Evolutionary conservation across 2,329 filamentous ascomycete species (phyloP), one percentile per base, ranked within the genome.

Genomic region (Ascochyta rabiei): DNA sequence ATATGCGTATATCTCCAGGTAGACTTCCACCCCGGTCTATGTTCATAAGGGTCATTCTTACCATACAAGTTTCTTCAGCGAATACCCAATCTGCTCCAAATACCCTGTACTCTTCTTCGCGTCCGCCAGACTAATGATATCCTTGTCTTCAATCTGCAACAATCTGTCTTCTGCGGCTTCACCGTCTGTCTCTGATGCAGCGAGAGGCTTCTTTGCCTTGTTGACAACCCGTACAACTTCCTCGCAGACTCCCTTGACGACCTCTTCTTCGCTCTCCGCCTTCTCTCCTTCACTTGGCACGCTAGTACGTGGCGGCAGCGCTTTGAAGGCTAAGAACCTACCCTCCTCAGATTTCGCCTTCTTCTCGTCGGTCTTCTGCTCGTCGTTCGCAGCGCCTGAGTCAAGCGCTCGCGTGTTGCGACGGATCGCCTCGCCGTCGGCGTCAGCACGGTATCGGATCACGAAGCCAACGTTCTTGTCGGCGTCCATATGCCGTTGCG

Each of bases 1-100:
- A 10, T 24, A 3, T 35, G 15, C n/a, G 13, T 33, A 12, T 4
- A 23, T 28, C n/a, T 16, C 31, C 10, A 34, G 31, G n/a, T 34
- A 34, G 6, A 7, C 6, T 16, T 16, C 15, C 31, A 34, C n/a
- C 15, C 31, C 31, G 16, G 4, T 37, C 33, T 28, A 37, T n/a
- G 12, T n/a, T 12, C 2, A 12, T 3, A 28, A 9, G 41, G 15
- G 19, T 38, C 21, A 10, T 21, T 31, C 46, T 38, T 51, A 56
- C 95, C 95, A 98, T 12, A 99, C 92, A 72, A 98, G 77, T 80
- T 91, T 96, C 84, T 96, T 97, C 67, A 98, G 82, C 55, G 89
- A 89, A 79, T 98, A 92, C 1, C 92, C 91, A 68, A 96, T 77
- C 72, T 93, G 88, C 76, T 97, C 93, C 47, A 98, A 74, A 65